These are phyloP conservation scores for Seiridium unicorne DNA, from an alignment of 2,329 filamentous ascomycete genomes.

Conservation along the genomic window DNA sequence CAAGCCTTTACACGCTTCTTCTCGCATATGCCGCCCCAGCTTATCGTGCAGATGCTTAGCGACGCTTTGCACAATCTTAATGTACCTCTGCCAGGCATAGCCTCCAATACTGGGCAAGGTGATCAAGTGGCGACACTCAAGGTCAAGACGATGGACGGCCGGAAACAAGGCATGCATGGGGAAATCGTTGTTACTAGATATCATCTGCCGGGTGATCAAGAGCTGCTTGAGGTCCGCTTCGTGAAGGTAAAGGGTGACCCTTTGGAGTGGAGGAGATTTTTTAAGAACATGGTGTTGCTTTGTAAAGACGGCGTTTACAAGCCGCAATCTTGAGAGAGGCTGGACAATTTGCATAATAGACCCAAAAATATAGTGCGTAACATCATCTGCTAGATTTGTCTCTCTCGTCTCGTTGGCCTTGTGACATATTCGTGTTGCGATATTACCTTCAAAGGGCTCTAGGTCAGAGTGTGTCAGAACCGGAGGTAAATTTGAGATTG, in stretches of 20 bases:
- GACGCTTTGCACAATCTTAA: slow-evolving; percentile 84
- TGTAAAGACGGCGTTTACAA: slow-evolving; percentile 82
- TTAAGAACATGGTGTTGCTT: slow-evolving; percentile 89
- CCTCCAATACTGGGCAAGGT: slow-evolving; percentile 42
- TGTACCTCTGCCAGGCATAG: slow-evolving; percentile 63
- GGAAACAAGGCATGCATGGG: slow-evolving; percentile 71
- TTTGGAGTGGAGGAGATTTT: slow-evolving; percentile 92
- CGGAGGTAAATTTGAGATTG: too few relatives aligned
- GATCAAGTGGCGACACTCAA: slow-evolving; percentile 64
- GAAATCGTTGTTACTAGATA: slow-evolving; percentile 72
- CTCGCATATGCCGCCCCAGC: slow-evolving; percentile 71
- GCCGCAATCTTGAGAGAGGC: slow-evolving; percentile 37
- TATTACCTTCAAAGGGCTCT: too few relatives aligned
- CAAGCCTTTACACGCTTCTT: slow-evolving; percentile 91
- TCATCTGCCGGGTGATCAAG: slow-evolving; percentile 51
- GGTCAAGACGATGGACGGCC: slow-evolving; percentile 71
- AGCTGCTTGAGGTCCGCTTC: slow-evolving; percentile 82
- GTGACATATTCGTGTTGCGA: too few relatives aligned
- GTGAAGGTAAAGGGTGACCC: slow-evolving; percentile 95
- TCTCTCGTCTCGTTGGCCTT: too few relatives aligned
- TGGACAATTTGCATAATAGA: neutral
- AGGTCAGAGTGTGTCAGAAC: too few relatives aligned
- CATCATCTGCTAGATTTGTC: too few relatives aligned
- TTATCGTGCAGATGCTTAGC: slow-evolving; percentile 76
- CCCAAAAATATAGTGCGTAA: neutral